Evolutionary conservation across 2,329 filamentous ascomycete genomes (phyloP), one percentile per base, ranked within the genome.

Genomic region (Penicillium sp.): DNA sequence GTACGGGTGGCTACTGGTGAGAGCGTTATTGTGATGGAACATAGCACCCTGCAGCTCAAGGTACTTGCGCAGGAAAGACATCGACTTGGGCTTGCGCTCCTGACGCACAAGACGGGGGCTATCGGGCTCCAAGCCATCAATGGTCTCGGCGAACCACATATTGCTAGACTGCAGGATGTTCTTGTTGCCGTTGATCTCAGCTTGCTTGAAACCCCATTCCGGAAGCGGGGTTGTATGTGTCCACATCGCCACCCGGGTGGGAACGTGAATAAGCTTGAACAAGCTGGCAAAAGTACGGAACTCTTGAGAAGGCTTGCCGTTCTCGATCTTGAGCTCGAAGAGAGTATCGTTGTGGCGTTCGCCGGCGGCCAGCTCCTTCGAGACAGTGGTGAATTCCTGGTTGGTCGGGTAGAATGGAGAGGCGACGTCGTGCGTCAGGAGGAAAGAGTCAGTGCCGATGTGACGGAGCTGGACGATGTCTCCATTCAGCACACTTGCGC

Each of bases 181-280:
- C 80, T 98, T 98, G 78, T 98, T 98, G 50, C 93, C 93, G 69
- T 98, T 98, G 76, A 98, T 96, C 69, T 98, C 93, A 63, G 95
- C 91, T 70, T 98, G 93, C 69, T 94, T 93, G 75, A 87, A 91
- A 22, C 80, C 93, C 93, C 93, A 98, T 3, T 98, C 93, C 4
- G 93, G 93, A n/a, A 98, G 81, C 40, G 93, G 88, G 49, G 84
- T 93, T 28, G 86, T 86, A 69, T 97, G 91, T 23, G 93, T 98
- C 93, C 93, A 98, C 91, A 98, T 95, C 56, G 93, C 91, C 41
- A 98, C 93, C 69, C 94, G 95, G 69, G 89, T 94, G 6, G 91
- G 89, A 63, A 87, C 82, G 70, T 98, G 93, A 59, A 98, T 81
- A 50, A 98, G 79, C 74, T 96, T 97, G 80, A 98, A 96, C 72